Percentiles rank a stretch among this genome's conserved stretches.
Conservation (phyloP, 768 basidiomycete genomes). For the Tricholoma terreum region DNA sequence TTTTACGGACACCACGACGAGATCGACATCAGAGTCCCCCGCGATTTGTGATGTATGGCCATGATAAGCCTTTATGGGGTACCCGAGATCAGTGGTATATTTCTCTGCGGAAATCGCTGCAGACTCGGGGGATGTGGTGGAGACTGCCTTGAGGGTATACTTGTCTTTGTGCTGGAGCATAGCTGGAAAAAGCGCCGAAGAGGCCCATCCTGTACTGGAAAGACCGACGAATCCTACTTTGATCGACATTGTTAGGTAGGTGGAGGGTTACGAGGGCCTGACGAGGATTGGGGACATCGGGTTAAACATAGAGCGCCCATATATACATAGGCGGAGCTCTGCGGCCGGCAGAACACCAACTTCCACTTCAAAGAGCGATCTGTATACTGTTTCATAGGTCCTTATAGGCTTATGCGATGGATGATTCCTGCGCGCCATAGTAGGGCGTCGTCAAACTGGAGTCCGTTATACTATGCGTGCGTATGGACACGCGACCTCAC, state of each 20-base stretch:
- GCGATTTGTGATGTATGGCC: constrained; percentile 30
- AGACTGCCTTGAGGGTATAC: constrained; percentile 32
- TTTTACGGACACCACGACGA: constrained; percentile 36
- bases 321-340: no score
- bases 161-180: constrained; percentile 17
- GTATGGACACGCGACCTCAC: no score
- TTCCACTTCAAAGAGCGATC: no score
- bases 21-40: constrained; percentile 33
- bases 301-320: no score
- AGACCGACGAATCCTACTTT: constrained; percentile 33
- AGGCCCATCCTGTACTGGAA: constrained; percentile 31
- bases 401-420: no score
- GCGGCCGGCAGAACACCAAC: no score
- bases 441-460: no score
- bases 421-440: no score
- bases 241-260: background rate
- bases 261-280: no score
- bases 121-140: constrained; percentile 30
- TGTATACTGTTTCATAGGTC: no score
- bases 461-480: no score
- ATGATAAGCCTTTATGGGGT: constrained; percentile 31
- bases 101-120: constrained; percentile 29
- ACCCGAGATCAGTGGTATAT: constrained; percentile 22
- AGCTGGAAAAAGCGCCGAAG: constrained; percentile 22
- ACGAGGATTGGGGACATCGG: no score